Conservation (phyloP, 805 yeast species). For the Millerozyma acaciae region DNA sequence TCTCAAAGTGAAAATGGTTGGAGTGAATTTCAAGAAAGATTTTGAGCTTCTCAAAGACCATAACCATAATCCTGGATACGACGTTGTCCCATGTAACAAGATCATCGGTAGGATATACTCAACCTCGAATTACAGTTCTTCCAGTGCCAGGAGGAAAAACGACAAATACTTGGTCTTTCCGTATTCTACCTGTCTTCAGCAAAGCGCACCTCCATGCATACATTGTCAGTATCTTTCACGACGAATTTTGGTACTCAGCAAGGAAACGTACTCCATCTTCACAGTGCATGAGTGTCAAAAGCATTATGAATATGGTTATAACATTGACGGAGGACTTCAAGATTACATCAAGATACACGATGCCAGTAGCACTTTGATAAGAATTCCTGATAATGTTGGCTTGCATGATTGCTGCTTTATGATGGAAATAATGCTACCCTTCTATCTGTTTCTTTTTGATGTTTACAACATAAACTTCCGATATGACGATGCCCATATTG, state of each 20-base stretch:
- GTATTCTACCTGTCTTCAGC: conserved; percentile 28
- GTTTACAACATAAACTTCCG: conserved; percentile 4
- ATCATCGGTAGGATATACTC: conserved; percentile 27
- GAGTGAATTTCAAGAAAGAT: conserved; percentile 24
- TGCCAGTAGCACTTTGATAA: conserved; percentile 23
- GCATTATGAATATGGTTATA: conserved; percentile 26
- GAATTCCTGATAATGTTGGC: conserved; percentile 27
- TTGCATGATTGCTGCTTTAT: conserved; percentile 35
- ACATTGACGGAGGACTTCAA: conserved; percentile 39
- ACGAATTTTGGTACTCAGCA: not conserved
- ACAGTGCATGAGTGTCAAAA: conserved; percentile 19
- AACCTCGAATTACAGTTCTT: conserved; percentile 7
- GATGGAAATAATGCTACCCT: conserved; percentile 32
- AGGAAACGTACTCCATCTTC: conserved; percentile 10
- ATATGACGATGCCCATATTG: conserved; percentile 1
- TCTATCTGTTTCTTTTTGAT: conserved; percentile 26
- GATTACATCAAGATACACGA: conserved; percentile 27
- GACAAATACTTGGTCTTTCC: conserved; percentile 32
- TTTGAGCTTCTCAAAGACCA: conserved; percentile 14
- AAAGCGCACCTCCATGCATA: conserved; percentile 7
- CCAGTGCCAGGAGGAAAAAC: conserved; percentile 5
- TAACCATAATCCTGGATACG: conserved; percentile 2
- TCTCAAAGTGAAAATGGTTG: too few species aligned
- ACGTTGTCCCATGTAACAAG: conserved; percentile 31
- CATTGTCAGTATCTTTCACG: not conserved